These are phyloP conservation scores for Filobasidium wieringae DNA, from an alignment of 768 basidiomycete species.

Conservation along the genomic window DNA sequence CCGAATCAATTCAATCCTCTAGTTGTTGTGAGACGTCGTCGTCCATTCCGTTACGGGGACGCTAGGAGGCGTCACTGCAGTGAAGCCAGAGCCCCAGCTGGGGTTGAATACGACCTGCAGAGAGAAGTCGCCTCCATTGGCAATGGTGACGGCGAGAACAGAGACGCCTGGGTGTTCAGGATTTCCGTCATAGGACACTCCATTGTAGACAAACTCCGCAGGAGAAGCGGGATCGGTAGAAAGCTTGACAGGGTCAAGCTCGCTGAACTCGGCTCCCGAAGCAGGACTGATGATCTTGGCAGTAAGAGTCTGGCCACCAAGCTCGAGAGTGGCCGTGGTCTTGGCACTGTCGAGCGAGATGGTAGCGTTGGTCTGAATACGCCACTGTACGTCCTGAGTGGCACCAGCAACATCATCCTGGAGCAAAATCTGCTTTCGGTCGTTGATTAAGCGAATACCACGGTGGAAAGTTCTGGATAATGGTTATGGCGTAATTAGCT, in stretches of 20 bases:
- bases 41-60: constrained; percentile 67
- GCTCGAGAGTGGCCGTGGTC: constrained; percentile 59
- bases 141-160: constrained; percentile 57
- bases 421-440: constrained; percentile 72
- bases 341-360: constrained; percentile 45
- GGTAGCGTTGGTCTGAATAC: constrained; percentile 93
- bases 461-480: constrained; percentile 67
- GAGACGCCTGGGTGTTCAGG: constrained; percentile 59
- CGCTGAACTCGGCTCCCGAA: constrained; percentile 54
- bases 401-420: constrained; percentile 75
- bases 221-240: constrained; percentile 55
- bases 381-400: constrained; percentile 53
- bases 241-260: constrained; percentile 49
- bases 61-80: constrained; percentile 52
- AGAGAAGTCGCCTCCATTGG: constrained; percentile 59
- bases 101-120: constrained; percentile 84
- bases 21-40: constrained; percentile 57
- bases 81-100: constrained; percentile 40
- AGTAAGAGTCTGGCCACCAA: constrained; percentile 57
- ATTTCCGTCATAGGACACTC: constrained; percentile 38
- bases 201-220: constrained; percentile 24
- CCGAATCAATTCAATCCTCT: not conserved
- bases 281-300: constrained; percentile 59
- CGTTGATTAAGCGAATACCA: constrained; percentile 71
- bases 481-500: too few species aligned